A percentile compares a stretch with the other conserved stretches of the same genome.
These are phyloP conservation scores for Bipolaris cookei DNA, from an alignment of 2,329 filamentous ascomycete genomes.

Conservation along the genomic window DNA sequence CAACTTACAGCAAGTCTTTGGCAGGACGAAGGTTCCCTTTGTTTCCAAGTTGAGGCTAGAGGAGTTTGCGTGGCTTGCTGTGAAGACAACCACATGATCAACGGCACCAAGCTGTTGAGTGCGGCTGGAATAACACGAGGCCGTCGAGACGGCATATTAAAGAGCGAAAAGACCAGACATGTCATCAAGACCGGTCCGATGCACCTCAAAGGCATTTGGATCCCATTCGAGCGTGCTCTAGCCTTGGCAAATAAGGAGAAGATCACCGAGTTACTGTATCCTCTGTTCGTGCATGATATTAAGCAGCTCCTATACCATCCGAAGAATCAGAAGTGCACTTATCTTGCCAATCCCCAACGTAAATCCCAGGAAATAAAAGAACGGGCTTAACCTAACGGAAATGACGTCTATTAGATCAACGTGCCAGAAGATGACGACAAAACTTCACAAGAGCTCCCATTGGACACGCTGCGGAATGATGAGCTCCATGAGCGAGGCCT, in stretches of 20 bases:
- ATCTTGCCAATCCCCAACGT: not conserved
- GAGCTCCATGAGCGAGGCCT: not conserved
- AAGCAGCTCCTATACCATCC: conserved; percentile 92
- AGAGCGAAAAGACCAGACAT: conserved; percentile 95
- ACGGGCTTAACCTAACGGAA: not conserved
- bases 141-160: conserved; percentile 91
- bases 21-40: conserved; percentile 97
- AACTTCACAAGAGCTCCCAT: not conserved
- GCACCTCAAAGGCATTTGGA: conserved; percentile 89
- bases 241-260: conserved; percentile 99
- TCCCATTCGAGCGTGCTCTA: conserved; percentile 94
- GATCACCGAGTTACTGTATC: conserved; percentile 93
- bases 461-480: not conserved
- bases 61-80: conserved; percentile 93
- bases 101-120: conserved; percentile 94
- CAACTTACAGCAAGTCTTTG: conserved; percentile 94
- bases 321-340: conserved; percentile 69
- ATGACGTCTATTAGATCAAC: not conserved
- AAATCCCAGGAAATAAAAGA: not conserved
- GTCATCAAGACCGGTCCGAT: conserved; percentile 99
- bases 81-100: conserved; percentile 99
- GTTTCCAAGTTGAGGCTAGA: conserved; percentile 95
- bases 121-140: conserved; percentile 98
- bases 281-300: conserved; percentile 97
- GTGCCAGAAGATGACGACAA: not conserved